Conservation (phyloP, 2,329 filamentous ascomycete genomes). For the Clonostachys chloroleuca region DNA sequence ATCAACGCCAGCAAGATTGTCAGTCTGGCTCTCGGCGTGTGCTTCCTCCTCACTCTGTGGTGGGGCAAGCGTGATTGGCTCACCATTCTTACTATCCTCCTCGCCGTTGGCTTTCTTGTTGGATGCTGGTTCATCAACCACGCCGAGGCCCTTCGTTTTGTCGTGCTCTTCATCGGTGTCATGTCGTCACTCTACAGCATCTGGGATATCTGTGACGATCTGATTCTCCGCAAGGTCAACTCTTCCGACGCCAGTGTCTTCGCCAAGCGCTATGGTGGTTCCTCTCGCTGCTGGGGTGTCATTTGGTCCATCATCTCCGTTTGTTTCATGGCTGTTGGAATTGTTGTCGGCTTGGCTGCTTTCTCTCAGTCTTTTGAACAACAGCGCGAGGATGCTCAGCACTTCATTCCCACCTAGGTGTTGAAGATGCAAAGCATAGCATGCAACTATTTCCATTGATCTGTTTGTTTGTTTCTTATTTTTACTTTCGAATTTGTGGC, state of each 20-base stretch:
- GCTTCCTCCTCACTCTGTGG: constrained; percentile 76
- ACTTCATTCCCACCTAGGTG: constrained; percentile 51
- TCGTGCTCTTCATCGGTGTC: constrained; percentile 76
- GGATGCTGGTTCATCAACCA: constrained; percentile 79
- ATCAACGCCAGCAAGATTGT: constrained; percentile 79
- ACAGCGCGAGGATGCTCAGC: constrained; percentile 64
- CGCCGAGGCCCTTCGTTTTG: constrained; percentile 67
- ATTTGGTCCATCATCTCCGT: constrained; percentile 74
- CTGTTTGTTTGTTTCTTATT: not conserved
- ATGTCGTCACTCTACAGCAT: constrained; percentile 79
- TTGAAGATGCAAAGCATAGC: too few species aligned
- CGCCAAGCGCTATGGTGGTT: constrained; percentile 72
- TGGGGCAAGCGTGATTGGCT: constrained; percentile 78
- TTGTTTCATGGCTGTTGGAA: constrained; percentile 66
- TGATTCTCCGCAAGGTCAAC: constrained; percentile 78
- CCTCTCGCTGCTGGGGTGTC: constrained; percentile 76
- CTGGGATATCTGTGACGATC: constrained; percentile 82
- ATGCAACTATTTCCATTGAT: not conserved
- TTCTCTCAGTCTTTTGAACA: constrained; percentile 67
- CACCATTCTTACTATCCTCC: constrained; percentile 65
- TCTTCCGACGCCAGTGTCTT: constrained; percentile 76
- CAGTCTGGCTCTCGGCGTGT: constrained; percentile 66
- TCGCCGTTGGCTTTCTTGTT: constrained; percentile 66
- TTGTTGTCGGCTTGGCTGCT: constrained; percentile 72
- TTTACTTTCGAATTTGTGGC: not conserved